These are phyloP conservation scores for Cucurbita moschata DNA, from an alignment of 306 rosid species.

Conservation along the genomic window DNA sequence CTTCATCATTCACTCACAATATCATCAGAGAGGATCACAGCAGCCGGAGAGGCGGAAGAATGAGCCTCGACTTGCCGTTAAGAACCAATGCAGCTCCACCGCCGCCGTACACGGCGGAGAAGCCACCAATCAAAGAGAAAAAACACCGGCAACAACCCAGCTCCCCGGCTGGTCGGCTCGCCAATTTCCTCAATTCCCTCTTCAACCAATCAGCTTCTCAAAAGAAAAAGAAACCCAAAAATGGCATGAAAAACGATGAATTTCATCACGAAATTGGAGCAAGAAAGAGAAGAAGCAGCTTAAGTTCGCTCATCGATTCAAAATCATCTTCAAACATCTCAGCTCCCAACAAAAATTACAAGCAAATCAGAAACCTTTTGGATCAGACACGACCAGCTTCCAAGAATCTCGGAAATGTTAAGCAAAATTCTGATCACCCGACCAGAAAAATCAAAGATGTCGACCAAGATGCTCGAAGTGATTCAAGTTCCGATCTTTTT, in stretches of 20 bases:
- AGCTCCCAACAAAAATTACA: conserved; percentile 66
- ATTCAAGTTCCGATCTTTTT: conserved; percentile 92
- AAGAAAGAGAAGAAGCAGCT: conserved; percentile 9
- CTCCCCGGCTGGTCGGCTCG: conserved; percentile 89
- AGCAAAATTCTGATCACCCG: not conserved
- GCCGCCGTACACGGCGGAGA: conserved; percentile 20
- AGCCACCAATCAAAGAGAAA: conserved; percentile 45
- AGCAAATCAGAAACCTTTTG: conserved; percentile 22
- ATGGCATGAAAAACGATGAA: not conserved
- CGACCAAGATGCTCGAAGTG: conserved; percentile 71
- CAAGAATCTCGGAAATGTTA: not conserved
- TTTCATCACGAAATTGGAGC: not conserved
- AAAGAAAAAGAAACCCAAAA: conserved; percentile 66
- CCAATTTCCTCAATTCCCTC: conserved; percentile 85
- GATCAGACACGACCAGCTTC: conserved; percentile 4
- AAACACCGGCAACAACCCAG: conserved; percentile 64
- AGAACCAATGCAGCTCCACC: conserved; percentile 33
- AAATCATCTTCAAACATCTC: conserved; percentile 38
- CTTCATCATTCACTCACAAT: conserved; percentile 22
- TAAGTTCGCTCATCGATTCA: not conserved
- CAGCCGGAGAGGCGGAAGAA: conserved; percentile 43
- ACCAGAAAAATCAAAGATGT: conserved; percentile 7
- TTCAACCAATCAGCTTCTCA: conserved; percentile 72
- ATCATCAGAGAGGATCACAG: conserved; percentile 33
- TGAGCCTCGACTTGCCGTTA: conserved; percentile 82